phyloP scores from a whole-genome alignment of 108 stramenopile species.

The Nannochloropsis oceanica region DNA sequence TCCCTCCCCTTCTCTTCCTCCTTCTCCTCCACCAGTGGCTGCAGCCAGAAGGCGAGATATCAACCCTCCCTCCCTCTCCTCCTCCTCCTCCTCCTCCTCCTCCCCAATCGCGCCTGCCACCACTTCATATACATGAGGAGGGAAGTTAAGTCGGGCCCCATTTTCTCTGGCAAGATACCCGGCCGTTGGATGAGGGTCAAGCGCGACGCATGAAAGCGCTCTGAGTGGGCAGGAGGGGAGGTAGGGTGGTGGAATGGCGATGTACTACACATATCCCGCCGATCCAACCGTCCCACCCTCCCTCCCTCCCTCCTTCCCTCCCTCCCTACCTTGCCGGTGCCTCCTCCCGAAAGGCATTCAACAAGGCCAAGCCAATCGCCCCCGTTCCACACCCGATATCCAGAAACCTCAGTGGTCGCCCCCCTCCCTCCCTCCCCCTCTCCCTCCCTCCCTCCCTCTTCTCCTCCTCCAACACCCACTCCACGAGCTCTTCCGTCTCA shows the following conservation, averaged over 20 bases:
- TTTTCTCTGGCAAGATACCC: conserved; percentile 57
- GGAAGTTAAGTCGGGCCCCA: conserved; percentile 33
- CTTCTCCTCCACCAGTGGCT: conserved; percentile 15
- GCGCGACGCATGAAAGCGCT: conserved; percentile 46
- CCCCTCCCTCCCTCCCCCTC: background rate
- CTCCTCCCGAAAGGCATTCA: conserved; percentile 36
- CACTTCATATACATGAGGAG: conserved; percentile 4
- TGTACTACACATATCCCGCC: background rate
- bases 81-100: background rate
- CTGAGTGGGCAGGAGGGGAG: background rate
- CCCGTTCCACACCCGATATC: conserved; percentile 84
- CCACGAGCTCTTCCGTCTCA: conserved; percentile 86
- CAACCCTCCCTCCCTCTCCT: background rate
- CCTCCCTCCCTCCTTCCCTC: background rate
- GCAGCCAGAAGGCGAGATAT: conserved; percentile 28
- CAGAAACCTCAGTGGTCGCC: conserved; percentile 43
- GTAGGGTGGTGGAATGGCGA: background rate
- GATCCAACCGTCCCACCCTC: background rate
- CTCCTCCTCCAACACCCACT: conserved; percentile 40
- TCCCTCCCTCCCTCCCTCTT: background rate
- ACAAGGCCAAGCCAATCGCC: conserved; percentile 69
- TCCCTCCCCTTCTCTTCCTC: background rate
- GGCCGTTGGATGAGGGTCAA: conserved; percentile 61
- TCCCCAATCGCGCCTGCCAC: background rate
- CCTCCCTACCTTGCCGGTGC: background rate